Base-by-base conservation (phyloP, 306 rosid species). In the Inga oerstediana region DNA sequence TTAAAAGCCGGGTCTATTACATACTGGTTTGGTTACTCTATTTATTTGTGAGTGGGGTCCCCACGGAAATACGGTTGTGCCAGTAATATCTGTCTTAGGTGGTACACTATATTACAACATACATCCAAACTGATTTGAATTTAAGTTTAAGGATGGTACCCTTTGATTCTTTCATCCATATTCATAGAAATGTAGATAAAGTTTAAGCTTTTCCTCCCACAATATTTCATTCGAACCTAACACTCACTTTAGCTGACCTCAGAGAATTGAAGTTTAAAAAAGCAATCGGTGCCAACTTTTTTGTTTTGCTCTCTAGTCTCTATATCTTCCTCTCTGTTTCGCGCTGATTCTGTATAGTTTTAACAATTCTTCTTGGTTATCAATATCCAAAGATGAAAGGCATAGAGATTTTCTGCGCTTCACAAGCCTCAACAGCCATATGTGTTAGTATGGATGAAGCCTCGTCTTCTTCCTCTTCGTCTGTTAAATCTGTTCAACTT, bases 371-470 rank as follows among this genome's bases (percentile, higher is more conserved):
- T 45, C 82, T 68, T 45, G 7, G 12, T 34, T 44, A 69, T 54
- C 77, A 71, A 41, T 74, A 84, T 85, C 87, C 70, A 66, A 72
- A 90, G 46, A 89, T 92, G 98, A 93, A 93, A 88, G 85, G 88
- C 84, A 85, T 89, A 30, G 94, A 92, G 37, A 86, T 93, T 75
- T 89, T 93, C 74, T 95, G 93, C 79, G 90, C 91, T 80, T 93
- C 97, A 82, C 94, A 91, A 82, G 92, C 97, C 78, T 91, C 98
- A 69, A 93, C 97, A 72, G 91, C 96, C 90, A 89, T 95, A 81
- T 92, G 94, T 77, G 80, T 79, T 8, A 87, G 86, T 88, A 92
- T 87, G 93, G 92, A 95, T 64, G 89, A 87, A 75, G 88, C 94
- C 22, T 86, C 90, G 8, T 91, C 96, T 10, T 82, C 88, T 3